Conservation (phyloP, 2,329 filamentous ascomycete species). For the Aspergillus luchuensis region DNA sequence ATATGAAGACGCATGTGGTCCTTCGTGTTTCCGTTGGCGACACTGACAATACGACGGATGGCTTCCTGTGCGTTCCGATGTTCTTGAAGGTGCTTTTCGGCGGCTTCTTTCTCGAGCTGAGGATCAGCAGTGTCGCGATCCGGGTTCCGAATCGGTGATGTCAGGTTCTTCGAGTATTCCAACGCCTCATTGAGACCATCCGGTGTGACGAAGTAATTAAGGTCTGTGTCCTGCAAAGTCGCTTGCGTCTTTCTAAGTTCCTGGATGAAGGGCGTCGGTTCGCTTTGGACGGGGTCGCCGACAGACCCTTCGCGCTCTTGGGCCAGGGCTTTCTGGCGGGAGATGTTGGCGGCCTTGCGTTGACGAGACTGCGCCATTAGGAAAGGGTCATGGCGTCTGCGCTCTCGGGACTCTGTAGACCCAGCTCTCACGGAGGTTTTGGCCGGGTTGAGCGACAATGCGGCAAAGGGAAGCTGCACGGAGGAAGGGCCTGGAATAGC, state of each 20-base stretch:
- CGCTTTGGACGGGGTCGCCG: constrained; percentile 79
- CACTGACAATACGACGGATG: constrained; percentile 73
- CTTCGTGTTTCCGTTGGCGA: constrained; percentile 75
- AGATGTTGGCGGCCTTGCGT: constrained; percentile 79
- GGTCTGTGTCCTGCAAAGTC: constrained; percentile 40
- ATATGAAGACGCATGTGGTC: constrained; percentile 82
- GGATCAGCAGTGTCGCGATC: constrained; percentile 39
- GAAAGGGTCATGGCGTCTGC: constrained; percentile 76
- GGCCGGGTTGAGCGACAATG: constrained; percentile 56
- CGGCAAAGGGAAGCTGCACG: constrained; percentile 49
- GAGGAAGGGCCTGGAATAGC: constrained; percentile 30
- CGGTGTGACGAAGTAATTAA: constrained; percentile 76
- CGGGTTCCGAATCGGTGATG: constrained; percentile 36
- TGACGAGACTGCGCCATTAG: constrained; percentile 77
- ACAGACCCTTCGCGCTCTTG: constrained; percentile 64
- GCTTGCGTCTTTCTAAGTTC: constrained; percentile 29
- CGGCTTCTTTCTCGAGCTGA: constrained; percentile 40
- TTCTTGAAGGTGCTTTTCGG: constrained; percentile 52
- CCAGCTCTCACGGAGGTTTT: constrained; percentile 63
- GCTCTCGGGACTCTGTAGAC: constrained; percentile 64
- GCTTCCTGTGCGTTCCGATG: constrained; percentile 74
- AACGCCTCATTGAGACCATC: constrained; percentile 68
- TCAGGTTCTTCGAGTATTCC: constrained; percentile 67
- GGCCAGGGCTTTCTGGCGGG: constrained; percentile 70
- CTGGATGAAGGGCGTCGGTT: constrained; percentile 75